A percentile compares a stretch with the other conserved stretches of the same genome.
Evolutionary conservation across 108 stramenopile species (phyloP).

Genomic region (Cyclotella cryptica): DNA sequence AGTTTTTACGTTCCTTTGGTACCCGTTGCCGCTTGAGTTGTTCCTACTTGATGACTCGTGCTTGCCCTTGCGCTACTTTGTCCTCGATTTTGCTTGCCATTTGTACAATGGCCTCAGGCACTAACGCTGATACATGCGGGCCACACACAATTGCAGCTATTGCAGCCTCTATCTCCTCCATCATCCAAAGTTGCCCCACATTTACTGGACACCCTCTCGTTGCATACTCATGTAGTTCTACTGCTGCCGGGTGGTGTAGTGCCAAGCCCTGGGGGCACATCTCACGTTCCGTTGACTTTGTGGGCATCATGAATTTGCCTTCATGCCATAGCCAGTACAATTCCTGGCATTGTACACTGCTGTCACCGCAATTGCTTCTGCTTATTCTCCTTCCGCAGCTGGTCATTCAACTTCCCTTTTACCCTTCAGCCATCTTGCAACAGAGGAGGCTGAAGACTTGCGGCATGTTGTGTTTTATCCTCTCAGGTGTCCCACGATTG

Average conservation of each 20-base stretch:
- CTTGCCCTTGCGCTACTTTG: conserved; percentile 4
- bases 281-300: not conserved
- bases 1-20: too few relatives aligned
- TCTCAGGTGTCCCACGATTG: too few relatives aligned
- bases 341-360: not conserved
- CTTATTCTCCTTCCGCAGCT: not conserved
- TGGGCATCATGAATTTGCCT: not conserved
- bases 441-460: too few relatives aligned
- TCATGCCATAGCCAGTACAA: not conserved
- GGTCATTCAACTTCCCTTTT: not conserved
- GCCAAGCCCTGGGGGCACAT: too few relatives aligned
- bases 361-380: not conserved
- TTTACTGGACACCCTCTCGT: not conserved
- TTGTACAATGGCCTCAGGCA: not conserved
- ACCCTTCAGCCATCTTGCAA: not conserved
- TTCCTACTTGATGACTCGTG: conserved; percentile 14
- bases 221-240: not conserved
- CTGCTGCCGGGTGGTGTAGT: not conserved
- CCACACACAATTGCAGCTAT: not conserved
- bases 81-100: not conserved
- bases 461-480: too few relatives aligned
- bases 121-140: not conserved
- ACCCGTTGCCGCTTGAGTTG: not conserved
- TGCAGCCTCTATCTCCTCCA: not conserved
- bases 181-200: not conserved